Base-by-base conservation (phyloP, 1,139 yeast genomes). In the Pichia sp. region DNA sequence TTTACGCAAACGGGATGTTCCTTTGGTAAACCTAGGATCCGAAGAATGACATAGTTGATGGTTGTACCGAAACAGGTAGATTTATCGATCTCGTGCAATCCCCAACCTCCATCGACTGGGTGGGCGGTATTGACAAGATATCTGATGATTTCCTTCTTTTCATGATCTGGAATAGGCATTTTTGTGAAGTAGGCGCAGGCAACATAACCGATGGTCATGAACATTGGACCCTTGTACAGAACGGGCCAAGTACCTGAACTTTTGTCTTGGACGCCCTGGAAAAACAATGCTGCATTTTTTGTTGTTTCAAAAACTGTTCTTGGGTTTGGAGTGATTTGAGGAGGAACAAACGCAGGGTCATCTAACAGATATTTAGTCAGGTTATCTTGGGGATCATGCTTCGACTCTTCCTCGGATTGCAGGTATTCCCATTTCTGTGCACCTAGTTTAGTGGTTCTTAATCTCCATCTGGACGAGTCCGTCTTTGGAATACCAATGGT, bases 71-170 rank as follows among this genome's bases (percentile, higher is more conserved):
- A 92, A 62, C 95, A 95, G 0, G 99, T 95, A 8, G 95, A 85
- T 68, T 92, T 93, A 67, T 93, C 99, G 50, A 82, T 84, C 3
- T 90, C 81, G 67, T 93, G 98, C 51, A 95, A 76, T 0, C 98
- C 99, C 99, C 99, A 95, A 1, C 99, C 99, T n/a, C 99, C 99
- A 70, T 95, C 99, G 0, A 90, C 96, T 0, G 97, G 98, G 67
- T 93, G 97, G 0, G 98, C 85, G 0, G 89, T 80, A 67, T 95
- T 95, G 19, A 90, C 90, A 29, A 93, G 72, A 66, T 90, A 93
- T 54, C 98, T 77, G 43, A 87, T 82, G 69, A 95, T 73, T 69
- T 95, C 99, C 10, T 74, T 70, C 59, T 76, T 74, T 61, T 79
- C 82, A 34, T 82, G 85, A 45, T 82, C 83, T 0, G 93, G 85